Evolutionary conservation across 1,139 yeast genomes (phyloP).

Genomic region (Tardiomyces blankii): DNA sequence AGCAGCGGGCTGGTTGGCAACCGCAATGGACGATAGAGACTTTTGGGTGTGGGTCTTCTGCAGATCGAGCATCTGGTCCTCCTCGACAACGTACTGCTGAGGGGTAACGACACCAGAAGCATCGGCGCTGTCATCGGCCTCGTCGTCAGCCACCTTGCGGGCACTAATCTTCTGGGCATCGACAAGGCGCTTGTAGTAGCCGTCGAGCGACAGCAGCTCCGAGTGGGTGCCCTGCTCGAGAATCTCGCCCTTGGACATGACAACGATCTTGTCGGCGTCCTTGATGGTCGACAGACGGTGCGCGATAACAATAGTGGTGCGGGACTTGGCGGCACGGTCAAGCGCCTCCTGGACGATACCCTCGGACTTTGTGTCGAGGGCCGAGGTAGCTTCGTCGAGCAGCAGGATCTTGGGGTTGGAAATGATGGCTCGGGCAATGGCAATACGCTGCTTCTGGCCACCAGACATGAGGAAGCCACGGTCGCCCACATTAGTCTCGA

Average conservation of each 20-base stretch:
- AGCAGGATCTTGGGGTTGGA: constrained; percentile 52
- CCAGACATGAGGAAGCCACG: constrained; percentile 53
- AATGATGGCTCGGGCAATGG: constrained; percentile 72
- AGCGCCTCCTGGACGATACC: constrained; percentile 40
- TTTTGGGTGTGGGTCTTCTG: not conserved
- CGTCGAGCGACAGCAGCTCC: constrained; percentile 23
- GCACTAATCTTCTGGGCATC: constrained; percentile 22
- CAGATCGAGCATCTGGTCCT: constrained; percentile 7
- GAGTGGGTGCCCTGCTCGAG: constrained; percentile 34
- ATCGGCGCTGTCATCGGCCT: not conserved
- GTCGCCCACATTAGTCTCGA: constrained; percentile 45
- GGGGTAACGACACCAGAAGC: not conserved
- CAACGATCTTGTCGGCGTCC: constrained; percentile 34
- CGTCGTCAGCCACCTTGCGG: not conserved
- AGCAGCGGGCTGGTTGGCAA: constrained; percentile 4
- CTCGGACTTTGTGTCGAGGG: constrained; percentile 62
- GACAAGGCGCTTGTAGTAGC: constrained; percentile 26
- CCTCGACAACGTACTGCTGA: constrained; percentile 6
- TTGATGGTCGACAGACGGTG: constrained; percentile 67
- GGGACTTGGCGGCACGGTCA: constrained; percentile 48
- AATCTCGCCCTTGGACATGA: constrained; percentile 31
- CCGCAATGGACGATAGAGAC: not conserved
- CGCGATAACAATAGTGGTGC: constrained; percentile 67
- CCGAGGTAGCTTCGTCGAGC: constrained; percentile 74
- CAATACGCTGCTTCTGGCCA: constrained; percentile 86